Percentiles rank a stretch among this genome's conserved stretches.
Evolutionary conservation across 2,329 filamentous ascomycete species (phyloP).

Genomic region (Ilyonectria robusta): DNA sequence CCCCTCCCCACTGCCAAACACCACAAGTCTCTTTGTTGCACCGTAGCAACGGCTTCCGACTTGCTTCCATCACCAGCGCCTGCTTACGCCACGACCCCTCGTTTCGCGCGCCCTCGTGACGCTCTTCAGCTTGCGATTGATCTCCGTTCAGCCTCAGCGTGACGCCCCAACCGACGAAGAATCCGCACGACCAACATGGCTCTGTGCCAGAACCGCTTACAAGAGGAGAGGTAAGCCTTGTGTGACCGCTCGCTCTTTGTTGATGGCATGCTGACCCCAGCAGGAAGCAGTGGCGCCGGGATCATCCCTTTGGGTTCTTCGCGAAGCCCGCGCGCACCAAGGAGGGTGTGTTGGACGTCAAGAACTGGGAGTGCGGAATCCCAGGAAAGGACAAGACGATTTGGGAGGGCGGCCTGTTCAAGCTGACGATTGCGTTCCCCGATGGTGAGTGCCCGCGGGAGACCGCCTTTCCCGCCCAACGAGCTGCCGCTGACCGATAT

Average conservation of each 20-base stretch:
- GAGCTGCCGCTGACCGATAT: slow-evolving; percentile 33
- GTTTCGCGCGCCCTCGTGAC: slow-evolving; percentile 27
- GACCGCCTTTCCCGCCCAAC: slow-evolving; percentile 10
- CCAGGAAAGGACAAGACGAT: slow-evolving; percentile 97
- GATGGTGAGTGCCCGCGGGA: slow-evolving; percentile 76
- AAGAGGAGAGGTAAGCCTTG: slow-evolving; percentile 82
- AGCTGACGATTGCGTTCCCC: slow-evolving; percentile 91
- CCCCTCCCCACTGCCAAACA: slow-evolving; percentile 15
- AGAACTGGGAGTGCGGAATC: slow-evolving; percentile 96
- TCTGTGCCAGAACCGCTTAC: slow-evolving; percentile 88
- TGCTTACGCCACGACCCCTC: slow-evolving; percentile 14
- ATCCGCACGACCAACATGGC: slow-evolving; percentile 71
- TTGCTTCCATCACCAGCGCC: slow-evolving; percentile 2
- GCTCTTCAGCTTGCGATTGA: slow-evolving; percentile 21
- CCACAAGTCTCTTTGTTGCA: slow-evolving; percentile 11
- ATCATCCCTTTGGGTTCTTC: slow-evolving; percentile 98
- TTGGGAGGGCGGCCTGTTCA: slow-evolving; percentile 98
- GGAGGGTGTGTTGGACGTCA: slow-evolving; percentile 88
- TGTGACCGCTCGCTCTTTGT: neutral
- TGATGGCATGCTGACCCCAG: slow-evolving; percentile 38
- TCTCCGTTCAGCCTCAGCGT: slow-evolving; percentile 21
- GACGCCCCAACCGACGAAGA: slow-evolving; percentile 11
- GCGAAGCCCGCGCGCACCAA: slow-evolving; percentile 87
- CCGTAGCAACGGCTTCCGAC: slow-evolving; percentile 2
- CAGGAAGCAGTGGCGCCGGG: slow-evolving; percentile 96